Percentiles rank a stretch among this genome's conserved stretches.
phyloP scores from a whole-genome alignment of 2,329 filamentous ascomycete species.

The Pyrenochaeta sp. region DNA sequence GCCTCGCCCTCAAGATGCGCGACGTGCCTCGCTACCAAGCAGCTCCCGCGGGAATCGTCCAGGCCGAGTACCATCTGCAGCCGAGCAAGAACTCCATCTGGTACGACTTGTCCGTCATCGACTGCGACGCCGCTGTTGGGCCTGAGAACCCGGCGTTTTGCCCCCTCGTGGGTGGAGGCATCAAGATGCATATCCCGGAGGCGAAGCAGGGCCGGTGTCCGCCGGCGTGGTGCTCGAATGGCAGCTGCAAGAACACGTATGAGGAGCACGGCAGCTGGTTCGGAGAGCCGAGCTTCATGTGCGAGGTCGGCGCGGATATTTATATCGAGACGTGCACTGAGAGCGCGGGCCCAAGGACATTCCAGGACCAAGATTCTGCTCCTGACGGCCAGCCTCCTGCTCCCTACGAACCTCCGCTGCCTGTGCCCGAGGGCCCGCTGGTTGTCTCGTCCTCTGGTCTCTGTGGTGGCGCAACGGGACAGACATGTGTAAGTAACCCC shows the following conservation, averaged over 20 bases:
- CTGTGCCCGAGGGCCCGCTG: not conserved
- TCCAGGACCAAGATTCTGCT: too few species aligned
- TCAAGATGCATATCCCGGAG: constrained; percentile 19
- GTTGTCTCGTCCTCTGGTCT: constrained; percentile 3
- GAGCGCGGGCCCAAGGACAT: constrained; percentile 11
- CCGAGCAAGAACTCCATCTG: constrained; percentile 13
- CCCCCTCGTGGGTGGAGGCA: constrained; percentile 28
- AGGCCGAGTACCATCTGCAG: constrained; percentile 31
- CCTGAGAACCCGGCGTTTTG: constrained; percentile 22
- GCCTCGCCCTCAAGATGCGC: constrained; percentile 31
- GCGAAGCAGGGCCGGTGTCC: constrained; percentile 7
- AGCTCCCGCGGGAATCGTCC: constrained; percentile 28
- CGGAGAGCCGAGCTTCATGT: constrained; percentile 26
- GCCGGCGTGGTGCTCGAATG: constrained; percentile 12
- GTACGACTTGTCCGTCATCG: constrained; percentile 32
- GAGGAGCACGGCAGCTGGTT: constrained; percentile 16
- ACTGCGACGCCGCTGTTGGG: constrained; percentile 17
- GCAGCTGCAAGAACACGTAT: constrained; percentile 22
- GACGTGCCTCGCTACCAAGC: constrained; percentile 23
- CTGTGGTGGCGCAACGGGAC: constrained; percentile 11
- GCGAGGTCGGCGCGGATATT: constrained; percentile 24
- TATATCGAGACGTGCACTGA: constrained; percentile 27
- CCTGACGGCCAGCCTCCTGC: not conserved
- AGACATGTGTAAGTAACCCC: constrained; percentile 8
- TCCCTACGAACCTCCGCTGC: not conserved